Evolutionary conservation across 495 filamentous ascomycete genomes (phyloP).

Genomic region (Aspergillus egyptiacus): DNA sequence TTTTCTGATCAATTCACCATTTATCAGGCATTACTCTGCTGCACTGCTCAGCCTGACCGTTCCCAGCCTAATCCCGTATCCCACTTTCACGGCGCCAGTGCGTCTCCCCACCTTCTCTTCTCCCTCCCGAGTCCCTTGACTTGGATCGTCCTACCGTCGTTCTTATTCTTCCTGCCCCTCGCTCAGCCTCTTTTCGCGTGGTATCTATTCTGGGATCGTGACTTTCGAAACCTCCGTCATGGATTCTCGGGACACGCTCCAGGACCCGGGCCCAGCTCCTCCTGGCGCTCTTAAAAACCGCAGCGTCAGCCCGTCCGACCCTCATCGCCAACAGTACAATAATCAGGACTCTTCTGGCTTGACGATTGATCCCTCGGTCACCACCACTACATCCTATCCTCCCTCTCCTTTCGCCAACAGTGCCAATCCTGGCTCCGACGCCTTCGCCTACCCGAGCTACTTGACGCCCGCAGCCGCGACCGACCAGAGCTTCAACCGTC

Average conservation of each 20-base stretch:
- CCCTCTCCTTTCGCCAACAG: conserved; percentile 23
- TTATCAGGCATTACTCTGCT: conserved; percentile 6
- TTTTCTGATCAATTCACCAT: conserved; percentile 2
- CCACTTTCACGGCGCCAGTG: conserved; percentile 5
- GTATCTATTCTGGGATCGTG: conserved; percentile 25
- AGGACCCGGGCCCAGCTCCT: conserved; percentile 26
- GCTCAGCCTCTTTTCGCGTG: conserved; percentile 22
- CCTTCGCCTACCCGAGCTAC: conserved; percentile 32
- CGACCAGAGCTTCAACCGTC: conserved; percentile 28
- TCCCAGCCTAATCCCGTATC: conserved; percentile 1
- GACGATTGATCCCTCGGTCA: conserved; percentile 35
- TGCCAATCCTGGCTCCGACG: conserved; percentile 22
- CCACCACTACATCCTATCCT: conserved; percentile 23
- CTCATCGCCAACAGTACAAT: conserved; percentile 33
- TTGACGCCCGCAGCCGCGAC: conserved; percentile 23
- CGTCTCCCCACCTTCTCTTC: conserved; percentile 8
- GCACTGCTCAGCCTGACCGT: conserved; percentile 6
- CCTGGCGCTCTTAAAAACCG: conserved; percentile 28
- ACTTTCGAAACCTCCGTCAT: conserved; percentile 17
- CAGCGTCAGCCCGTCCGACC: conserved; percentile 39
- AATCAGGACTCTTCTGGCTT: conserved; percentile 33
- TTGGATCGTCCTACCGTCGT: conserved; percentile 10
- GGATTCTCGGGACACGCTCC: conserved; percentile 34
- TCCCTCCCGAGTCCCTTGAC: conserved; percentile 2
- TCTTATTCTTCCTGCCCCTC: conserved; percentile 10